These are phyloP conservation scores for Candida frijolesensis DNA, from an alignment of 1,139 yeast species.

Conservation along the genomic window DNA sequence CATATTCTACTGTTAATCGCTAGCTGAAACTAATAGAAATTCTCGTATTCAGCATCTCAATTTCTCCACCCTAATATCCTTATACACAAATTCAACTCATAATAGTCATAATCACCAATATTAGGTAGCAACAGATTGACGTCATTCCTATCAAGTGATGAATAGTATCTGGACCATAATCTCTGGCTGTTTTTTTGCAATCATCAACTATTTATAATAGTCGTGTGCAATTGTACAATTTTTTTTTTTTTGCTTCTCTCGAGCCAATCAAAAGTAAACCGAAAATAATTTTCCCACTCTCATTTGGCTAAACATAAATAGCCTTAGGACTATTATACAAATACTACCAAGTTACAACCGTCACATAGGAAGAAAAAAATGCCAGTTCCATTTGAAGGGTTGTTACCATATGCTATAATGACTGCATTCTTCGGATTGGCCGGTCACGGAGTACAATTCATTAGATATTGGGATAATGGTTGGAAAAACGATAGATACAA, in stretches of 20 bases:
- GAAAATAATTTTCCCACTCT: constrained; percentile 10
- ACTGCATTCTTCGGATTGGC: constrained; percentile 52
- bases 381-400: constrained; percentile 56
- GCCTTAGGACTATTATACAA: not conserved
- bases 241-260: not conserved
- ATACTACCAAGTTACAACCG: not conserved
- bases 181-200: not conserved
- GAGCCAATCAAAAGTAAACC: constrained; percentile 9
- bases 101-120: no score
- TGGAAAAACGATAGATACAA: constrained; percentile 53
- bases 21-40: no score
- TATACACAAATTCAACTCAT: no score
- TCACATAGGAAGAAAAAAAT: constrained; percentile 22
- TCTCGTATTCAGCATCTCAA: no score
- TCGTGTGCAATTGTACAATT: not conserved
- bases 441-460: constrained; percentile 49
- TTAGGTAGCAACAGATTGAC: no score
- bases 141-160: no score
- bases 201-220: no score
- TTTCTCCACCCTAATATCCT: no score
- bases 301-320: not conserved
- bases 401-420: constrained; percentile 52
- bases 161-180: no score
- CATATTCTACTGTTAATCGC: no score
- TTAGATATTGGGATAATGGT: constrained; percentile 56